Percentiles rank a stretch among this genome's conserved stretches.
Evolutionary conservation across 306 rosid species (phyloP).

Genomic region (Fragaria vesca): DNA sequence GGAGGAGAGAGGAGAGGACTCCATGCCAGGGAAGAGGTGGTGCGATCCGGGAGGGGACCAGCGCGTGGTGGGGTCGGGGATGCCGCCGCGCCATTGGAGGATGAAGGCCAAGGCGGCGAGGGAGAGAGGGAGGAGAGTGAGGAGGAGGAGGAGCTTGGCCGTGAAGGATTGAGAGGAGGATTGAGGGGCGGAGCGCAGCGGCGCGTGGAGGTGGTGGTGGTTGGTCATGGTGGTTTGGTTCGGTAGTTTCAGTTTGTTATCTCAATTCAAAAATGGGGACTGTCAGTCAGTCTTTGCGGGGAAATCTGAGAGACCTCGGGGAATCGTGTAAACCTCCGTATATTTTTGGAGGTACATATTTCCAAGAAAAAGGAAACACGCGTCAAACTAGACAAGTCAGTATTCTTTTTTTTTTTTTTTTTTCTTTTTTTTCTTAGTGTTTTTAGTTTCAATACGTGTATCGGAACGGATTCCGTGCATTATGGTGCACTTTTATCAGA

Average conservation of each 20-base stretch:
- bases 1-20: slow-evolving; percentile 71
- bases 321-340: too few relatives aligned
- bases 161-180: slow-evolving; percentile 48
- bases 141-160: slow-evolving; percentile 75
- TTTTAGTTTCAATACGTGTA: too few relatives aligned
- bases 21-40: slow-evolving; percentile 85
- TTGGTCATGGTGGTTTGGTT: slow-evolving; percentile 35
- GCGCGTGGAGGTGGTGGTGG: slow-evolving; percentile 54
- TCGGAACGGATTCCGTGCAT: too few relatives aligned
- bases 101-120: slow-evolving; percentile 81
- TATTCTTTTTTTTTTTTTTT: too few relatives aligned
- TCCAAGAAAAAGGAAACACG: too few relatives aligned
- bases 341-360: too few relatives aligned
- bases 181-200: slow-evolving; percentile 52
- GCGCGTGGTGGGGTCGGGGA: slow-evolving; percentile 73
- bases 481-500: too few relatives aligned
- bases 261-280: neutral
- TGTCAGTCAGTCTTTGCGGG: neutral
- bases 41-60: slow-evolving; percentile 77
- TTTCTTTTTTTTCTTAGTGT: too few relatives aligned
- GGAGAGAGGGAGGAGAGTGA: slow-evolving; percentile 83
- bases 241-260: neutral
- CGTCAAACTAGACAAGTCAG: too few relatives aligned
- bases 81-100: slow-evolving; percentile 99
- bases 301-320: too few relatives aligned